A percentile compares a stretch with the other conserved stretches of the same genome.
Evolutionary conservation across 169 alveolate genomes (phyloP).

Genomic region (Cryptosporidium baileyi): DNA sequence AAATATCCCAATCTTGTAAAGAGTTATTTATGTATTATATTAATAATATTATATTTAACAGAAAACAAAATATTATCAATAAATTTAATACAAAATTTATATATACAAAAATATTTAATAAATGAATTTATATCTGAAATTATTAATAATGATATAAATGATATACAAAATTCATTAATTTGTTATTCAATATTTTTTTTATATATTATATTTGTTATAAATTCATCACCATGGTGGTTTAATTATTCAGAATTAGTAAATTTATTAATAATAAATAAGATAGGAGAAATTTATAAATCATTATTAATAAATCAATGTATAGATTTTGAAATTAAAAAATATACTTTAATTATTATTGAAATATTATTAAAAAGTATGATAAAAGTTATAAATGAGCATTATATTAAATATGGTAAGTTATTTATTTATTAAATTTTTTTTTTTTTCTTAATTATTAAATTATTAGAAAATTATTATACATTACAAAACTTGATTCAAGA

Average conservation of each 20-base stretch:
- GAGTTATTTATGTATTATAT: conserved; percentile 4
- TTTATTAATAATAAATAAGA: neutral
- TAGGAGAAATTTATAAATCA: conserved; percentile 16
- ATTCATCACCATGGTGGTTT: conserved; percentile 58
- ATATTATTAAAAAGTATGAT: neutral
- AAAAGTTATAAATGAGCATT: neutral
- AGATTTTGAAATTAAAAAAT: neutral
- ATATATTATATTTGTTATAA: neutral
- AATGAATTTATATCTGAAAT: neutral
- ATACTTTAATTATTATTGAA: neutral
- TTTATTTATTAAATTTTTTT: no score
- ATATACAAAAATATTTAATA: conserved; percentile 15
- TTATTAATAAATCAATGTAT: neutral
- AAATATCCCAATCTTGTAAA: neutral
- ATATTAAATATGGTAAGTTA: no score
- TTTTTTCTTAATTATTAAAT: no score
- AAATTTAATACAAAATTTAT: conserved; percentile 5
- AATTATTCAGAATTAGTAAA: neutral
- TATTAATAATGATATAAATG: neutral
- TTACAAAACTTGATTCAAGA: no score
- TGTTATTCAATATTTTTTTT: neutral
- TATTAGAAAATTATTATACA: no score
- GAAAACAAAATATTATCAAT: neutral
- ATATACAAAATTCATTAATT: neutral
- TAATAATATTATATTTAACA: neutral